Evolutionary conservation across 331 rosid species (phyloP).

Genomic region (Telfairia occidentalis): DNA sequence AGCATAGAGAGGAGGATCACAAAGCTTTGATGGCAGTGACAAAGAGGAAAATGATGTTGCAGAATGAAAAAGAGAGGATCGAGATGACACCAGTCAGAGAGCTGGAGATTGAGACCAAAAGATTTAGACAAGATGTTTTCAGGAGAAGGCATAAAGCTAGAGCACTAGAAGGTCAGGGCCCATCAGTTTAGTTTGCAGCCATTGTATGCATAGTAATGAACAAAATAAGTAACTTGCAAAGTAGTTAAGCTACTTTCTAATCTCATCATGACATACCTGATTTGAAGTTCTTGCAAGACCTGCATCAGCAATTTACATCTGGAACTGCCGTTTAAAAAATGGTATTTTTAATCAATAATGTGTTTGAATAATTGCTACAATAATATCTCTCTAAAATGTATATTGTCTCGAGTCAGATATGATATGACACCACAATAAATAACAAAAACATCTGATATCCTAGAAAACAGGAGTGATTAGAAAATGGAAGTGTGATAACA

Average conservation of each 20-base stretch:
- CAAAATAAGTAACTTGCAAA: neutral
- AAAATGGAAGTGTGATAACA: neutral
- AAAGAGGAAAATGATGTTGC: conserved; percentile 64
- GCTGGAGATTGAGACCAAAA: conserved; percentile 67
- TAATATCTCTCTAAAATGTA: neutral
- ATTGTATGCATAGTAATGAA: neutral
- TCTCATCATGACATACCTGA: neutral
- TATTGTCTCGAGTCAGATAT: neutral
- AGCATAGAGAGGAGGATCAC: conserved; percentile 37
- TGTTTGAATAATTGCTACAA: neutral
- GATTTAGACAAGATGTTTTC: conserved; percentile 83
- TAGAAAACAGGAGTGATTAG: neutral
- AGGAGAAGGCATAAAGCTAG: conserved; percentile 80
- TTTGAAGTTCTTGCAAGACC: conserved; percentile 3
- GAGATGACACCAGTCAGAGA: conserved; percentile 73
- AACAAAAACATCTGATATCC: neutral
- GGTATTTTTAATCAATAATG: neutral
- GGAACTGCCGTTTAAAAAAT: neutral
- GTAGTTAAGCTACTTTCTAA: neutral
- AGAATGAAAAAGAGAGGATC: conserved; percentile 57
- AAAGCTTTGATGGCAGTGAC: conserved; percentile 47
- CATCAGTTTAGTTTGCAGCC: conserved; percentile 12
- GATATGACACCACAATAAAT: neutral
- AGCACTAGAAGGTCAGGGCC: conserved; percentile 28
- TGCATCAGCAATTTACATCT: neutral